A percentile compares a stretch with the other conserved stretches of the same genome.
Conservation (phyloP, 1,139 yeast species). For the Saccharomyces hybrid region DNA sequence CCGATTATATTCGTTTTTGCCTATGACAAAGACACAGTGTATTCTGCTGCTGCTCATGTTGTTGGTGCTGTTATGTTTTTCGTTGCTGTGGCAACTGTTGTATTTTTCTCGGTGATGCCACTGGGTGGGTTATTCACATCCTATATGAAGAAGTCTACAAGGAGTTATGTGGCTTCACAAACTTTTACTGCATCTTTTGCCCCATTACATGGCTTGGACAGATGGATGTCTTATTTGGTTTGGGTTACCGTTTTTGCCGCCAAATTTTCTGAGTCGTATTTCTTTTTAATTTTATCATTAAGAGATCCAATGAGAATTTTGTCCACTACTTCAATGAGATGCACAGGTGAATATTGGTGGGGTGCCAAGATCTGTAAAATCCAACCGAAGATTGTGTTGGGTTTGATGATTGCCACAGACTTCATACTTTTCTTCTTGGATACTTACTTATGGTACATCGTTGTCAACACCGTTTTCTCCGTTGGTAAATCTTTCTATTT, state of each 20-base stretch:
- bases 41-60: slow-evolving; percentile 68
- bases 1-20: slow-evolving; percentile 83
- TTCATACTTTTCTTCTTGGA: slow-evolving; percentile 93
- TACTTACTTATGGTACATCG: slow-evolving; percentile 97
- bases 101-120: slow-evolving; percentile 91
- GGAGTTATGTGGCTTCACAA: slow-evolving; percentile 88
- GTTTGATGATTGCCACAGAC: slow-evolving; percentile 88
- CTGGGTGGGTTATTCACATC: slow-evolving; percentile 93
- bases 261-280: slow-evolving; percentile 83
- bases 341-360: slow-evolving; percentile 88
- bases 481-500: slow-evolving; percentile 95
- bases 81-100: slow-evolving; percentile 74
- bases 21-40: slow-evolving; percentile 61
- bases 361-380: slow-evolving; percentile 66
- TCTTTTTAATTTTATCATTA: slow-evolving; percentile 79
- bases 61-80: slow-evolving; percentile 87
- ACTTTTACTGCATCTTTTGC: slow-evolving; percentile 91
- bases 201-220: slow-evolving; percentile 74
- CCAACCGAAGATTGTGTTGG: slow-evolving; percentile 82
- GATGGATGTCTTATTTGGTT: slow-evolving; percentile 90
- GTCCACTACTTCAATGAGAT: slow-evolving; percentile 58
- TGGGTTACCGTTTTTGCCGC: slow-evolving; percentile 88
- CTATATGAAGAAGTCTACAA: slow-evolving; percentile 78
- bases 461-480: slow-evolving; percentile 89
- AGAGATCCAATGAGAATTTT: slow-evolving; percentile 87